Evolutionary conservation across 148 eudicot genomes (phyloP), one percentile per base, ranked within the genome.

Genomic region (Persicaria maculosa): DNA sequence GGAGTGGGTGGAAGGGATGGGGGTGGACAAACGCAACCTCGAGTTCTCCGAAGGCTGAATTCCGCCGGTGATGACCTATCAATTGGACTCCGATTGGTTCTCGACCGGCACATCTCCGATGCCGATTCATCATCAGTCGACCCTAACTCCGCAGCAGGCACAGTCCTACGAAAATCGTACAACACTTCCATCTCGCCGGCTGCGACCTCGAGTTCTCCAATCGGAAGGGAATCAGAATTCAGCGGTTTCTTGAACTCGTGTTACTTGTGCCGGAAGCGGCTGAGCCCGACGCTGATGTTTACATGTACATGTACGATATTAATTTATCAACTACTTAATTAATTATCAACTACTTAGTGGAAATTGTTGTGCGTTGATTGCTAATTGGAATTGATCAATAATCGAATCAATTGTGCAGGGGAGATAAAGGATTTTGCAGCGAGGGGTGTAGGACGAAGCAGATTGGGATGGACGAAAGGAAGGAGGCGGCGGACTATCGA

Each of bases 351-450:
- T 25, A 1, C 31, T 25, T 25, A 25, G 3, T 52, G 17, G 55
- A 52, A 52, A 52, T 15, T 9, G 55, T 1, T 52, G 0, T 9
- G 12, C 1, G 16, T 15, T 52, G 16, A 52, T 52, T 9, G 55
- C 55, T 52, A 52, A 52, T 52, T 52, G 16, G 16, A 52, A 9
- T 3, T 70, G 53, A 45, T 70, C 45, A 11, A 6, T 4, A 6
- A 10, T 31, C 52, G 75, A 36, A 50, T 52, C 11, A 31, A 2
- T 50, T 62, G 4, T 76, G 84, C 80, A 86, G 89, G 81, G 91
- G 93, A 31, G 89, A 89, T 59, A 81, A 85, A 65, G 90, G 93
- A 64, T 89, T 84, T 74, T 89, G 93, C 79, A 87, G 91, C 54
- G 69, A 70, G 62, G 84, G 84, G 22, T 89, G 93, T 71, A 74